Percentiles rank a stretch among this genome's conserved stretches.
Conservation (phyloP, 1,284 basidiomycete species). For the Golubevia sp. region DNA sequence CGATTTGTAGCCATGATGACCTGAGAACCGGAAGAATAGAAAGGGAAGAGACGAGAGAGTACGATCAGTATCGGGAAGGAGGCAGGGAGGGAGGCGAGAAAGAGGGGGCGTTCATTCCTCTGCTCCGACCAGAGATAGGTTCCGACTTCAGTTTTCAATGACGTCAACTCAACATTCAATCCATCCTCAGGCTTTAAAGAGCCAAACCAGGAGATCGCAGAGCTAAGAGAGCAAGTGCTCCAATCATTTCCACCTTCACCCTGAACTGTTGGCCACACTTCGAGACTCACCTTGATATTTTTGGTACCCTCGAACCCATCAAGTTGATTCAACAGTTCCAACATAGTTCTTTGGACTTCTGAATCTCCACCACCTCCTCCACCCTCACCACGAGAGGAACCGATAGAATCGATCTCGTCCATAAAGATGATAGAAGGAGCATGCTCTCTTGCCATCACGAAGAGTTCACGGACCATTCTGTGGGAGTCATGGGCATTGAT, state of each 20-base stretch:
- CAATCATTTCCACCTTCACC: too few relatives aligned
- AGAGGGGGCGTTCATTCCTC: too few relatives aligned
- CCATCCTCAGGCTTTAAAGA: neutral
- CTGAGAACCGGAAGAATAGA: conserved; percentile 12
- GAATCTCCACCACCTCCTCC: conserved; percentile 83
- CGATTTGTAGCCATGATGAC: conserved; percentile 98
- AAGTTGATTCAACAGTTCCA: conserved; percentile 93
- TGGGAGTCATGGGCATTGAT: too few relatives aligned
- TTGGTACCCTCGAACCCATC: conserved; percentile 97
- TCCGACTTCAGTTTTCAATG: too few relatives aligned
- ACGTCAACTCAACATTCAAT: too few relatives aligned
- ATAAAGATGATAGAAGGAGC: conserved; percentile 99
- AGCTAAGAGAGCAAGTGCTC: too few relatives aligned
- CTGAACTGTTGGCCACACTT: too few relatives aligned
- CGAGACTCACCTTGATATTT: conserved; percentile 81
- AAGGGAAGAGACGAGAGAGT: too few relatives aligned
- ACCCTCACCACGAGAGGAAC: conserved; percentile 86
- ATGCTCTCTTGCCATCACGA: conserved; percentile 98
- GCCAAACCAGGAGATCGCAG: too few relatives aligned
- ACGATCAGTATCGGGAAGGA: neutral
- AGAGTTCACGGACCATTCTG: conserved; percentile 74
- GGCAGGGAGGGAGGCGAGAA: neutral
- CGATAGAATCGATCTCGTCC: conserved; percentile 99
- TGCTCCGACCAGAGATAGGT: too few relatives aligned
- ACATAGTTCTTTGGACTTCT: conserved; percentile 97